A percentile compares a stretch with the other conserved stretches of the same genome.
phyloP scores from a whole-genome alignment of 2,329 filamentous ascomycete species.

The Corinectria fuckeliana region DNA sequence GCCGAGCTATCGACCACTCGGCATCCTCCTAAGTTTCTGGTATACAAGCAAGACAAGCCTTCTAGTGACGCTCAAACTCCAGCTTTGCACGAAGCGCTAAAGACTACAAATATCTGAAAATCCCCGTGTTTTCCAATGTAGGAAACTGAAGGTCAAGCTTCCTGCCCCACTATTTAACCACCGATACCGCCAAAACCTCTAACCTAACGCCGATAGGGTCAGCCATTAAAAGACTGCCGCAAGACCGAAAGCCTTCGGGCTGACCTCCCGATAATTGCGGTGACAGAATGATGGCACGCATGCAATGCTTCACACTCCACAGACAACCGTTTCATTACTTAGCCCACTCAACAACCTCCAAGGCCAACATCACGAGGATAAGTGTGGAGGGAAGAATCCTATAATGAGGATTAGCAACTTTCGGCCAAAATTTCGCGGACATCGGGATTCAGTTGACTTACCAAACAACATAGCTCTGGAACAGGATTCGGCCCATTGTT shows the following conservation, averaged over 20 bases:
- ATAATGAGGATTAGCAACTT: constrained; percentile 37
- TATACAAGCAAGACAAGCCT: neutral
- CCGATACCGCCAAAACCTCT: neutral
- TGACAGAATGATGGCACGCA: neutral
- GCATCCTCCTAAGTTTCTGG: neutral
- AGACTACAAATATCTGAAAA: neutral
- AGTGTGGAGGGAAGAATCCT: constrained; percentile 95
- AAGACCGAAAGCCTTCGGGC: neutral
- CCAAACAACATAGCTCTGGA: constrained; percentile 91
- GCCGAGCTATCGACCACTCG: neutral
- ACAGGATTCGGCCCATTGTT: constrained; percentile 90
- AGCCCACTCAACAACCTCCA: constrained; percentile 94
- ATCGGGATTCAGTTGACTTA: constrained; percentile 53
- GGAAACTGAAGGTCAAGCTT: neutral
- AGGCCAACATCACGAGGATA: constrained; percentile 84
- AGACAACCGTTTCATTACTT: constrained; percentile 27
- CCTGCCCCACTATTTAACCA: neutral
- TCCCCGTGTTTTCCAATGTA: neutral
- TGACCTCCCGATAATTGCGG: neutral
- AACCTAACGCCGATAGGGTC: constrained; percentile 10
- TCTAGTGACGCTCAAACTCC: neutral
- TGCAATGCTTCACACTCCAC: neutral
- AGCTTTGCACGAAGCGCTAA: neutral
- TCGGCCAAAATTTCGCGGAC: constrained; percentile 11
- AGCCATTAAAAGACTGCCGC: neutral